phyloP scores from a whole-genome alignment of 2,329 filamentous ascomycete species.

The Talaromyces sp. region DNA sequence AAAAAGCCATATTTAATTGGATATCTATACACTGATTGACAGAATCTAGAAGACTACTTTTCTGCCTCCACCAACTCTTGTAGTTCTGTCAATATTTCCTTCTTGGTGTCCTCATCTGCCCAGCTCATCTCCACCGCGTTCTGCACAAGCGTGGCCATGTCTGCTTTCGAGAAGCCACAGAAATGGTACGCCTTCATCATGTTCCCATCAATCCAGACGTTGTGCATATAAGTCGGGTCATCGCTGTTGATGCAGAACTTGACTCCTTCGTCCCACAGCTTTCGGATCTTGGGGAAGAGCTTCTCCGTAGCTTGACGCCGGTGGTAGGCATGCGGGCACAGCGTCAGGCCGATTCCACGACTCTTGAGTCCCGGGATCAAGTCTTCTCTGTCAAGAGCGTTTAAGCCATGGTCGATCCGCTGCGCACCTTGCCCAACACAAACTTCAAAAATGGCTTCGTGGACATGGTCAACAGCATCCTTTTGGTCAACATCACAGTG shows the following conservation, averaged over 20 bases:
- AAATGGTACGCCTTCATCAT: conserved; percentile 41
- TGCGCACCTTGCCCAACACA: conserved; percentile 26
- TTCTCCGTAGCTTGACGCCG: conserved; percentile 40
- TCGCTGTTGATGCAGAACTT: conserved; percentile 46
- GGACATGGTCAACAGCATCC: conserved; percentile 42
- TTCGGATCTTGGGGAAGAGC: conserved; percentile 41
- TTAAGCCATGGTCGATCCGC: conserved; percentile 41
- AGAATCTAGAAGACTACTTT: neutral
- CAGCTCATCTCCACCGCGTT: conserved; percentile 46
- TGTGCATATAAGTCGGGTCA: conserved; percentile 47
- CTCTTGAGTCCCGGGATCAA: conserved; percentile 29
- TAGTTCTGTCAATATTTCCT: conserved; percentile 13
- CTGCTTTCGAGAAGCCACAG: conserved; percentile 35
- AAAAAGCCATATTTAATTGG: too few relatives aligned
- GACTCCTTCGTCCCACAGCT: conserved; percentile 41
- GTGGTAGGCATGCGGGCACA: conserved; percentile 37
- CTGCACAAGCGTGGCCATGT: conserved; percentile 39
- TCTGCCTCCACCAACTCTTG: neutral
- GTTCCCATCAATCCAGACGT: conserved; percentile 47
- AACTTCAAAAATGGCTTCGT: conserved; percentile 29
- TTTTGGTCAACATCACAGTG: conserved; percentile 51
- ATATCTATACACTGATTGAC: too few relatives aligned
- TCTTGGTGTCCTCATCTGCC: conserved; percentile 39
- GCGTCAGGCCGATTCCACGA: conserved; percentile 34
- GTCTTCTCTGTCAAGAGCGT: conserved; percentile 29